These are phyloP conservation scores for Strobilomyces echinocephalus DNA, from an alignment of 768 basidiomycete species.

Conservation along the genomic window DNA sequence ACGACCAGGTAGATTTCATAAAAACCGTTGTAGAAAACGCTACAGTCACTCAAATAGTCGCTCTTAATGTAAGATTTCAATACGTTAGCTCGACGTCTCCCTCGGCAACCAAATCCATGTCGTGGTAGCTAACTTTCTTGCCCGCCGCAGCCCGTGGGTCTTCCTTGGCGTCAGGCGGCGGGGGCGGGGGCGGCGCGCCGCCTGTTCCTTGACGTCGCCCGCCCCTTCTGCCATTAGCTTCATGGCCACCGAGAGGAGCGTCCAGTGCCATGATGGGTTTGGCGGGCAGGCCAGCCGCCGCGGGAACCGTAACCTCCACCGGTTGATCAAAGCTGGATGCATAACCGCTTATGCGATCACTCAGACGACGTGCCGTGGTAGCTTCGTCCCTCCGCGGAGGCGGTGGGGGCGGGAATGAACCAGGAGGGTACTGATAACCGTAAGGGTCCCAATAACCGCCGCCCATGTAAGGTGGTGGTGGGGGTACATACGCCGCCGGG, in stretches of 20 bases:
- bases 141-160: constrained; percentile 89
- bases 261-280: constrained; percentile 62
- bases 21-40: constrained; percentile 13
- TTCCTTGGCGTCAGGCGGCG: constrained; percentile 85
- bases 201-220: constrained; percentile 36
- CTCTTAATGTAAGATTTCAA: constrained; percentile 27
- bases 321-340: constrained; percentile 46
- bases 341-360: constrained; percentile 78
- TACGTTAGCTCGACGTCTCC: constrained; percentile 58
- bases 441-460: constrained; percentile 46
- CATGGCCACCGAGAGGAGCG: constrained; percentile 42
- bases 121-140: constrained; percentile 88
- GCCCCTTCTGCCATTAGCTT: constrained; percentile 31
- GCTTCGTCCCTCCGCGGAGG: constrained; percentile 54
- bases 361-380: constrained; percentile 59
- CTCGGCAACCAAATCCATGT: constrained; percentile 92
- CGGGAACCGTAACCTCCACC: constrained; percentile 46
- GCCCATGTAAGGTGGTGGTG: constrained; percentile 37
- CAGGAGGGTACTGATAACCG: constrained; percentile 37
- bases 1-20: constrained; percentile 28
- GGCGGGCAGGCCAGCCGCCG: constrained; percentile 71
- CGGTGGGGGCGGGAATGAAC: constrained; percentile 33
- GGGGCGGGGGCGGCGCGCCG: constrained; percentile 63
- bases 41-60: constrained; percentile 24
- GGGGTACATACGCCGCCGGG: constrained; percentile 31